phyloP scores from a whole-genome alignment of 2,329 filamentous ascomycete genomes.

The Monosporascus sp. region DNA sequence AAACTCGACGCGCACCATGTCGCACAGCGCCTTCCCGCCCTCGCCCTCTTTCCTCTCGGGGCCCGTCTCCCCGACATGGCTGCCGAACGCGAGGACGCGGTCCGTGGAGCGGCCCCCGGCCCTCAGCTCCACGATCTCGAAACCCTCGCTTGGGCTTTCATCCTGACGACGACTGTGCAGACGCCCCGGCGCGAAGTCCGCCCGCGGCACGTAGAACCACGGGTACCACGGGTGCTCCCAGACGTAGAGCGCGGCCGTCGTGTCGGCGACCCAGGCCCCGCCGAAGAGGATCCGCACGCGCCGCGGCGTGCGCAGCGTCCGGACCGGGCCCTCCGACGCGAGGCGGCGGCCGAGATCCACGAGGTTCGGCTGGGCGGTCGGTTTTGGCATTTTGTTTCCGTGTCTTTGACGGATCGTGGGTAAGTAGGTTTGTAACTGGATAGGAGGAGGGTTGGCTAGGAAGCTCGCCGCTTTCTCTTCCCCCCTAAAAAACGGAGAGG shows the following conservation, averaged over 20 bases:
- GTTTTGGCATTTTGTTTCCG: conserved; percentile 7
- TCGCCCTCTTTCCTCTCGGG: not conserved
- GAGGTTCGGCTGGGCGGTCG: conserved; percentile 12
- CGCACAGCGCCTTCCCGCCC: conserved; percentile 14
- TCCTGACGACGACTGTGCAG: conserved; percentile 4
- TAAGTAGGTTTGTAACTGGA: too few relatives aligned
- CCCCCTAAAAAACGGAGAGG: too few relatives aligned
- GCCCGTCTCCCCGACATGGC: not conserved
- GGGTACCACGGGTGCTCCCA: conserved; percentile 33
- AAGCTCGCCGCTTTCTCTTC: too few relatives aligned
- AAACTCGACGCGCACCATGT: conserved; percentile 18
- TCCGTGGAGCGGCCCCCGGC: conserved; percentile 13
- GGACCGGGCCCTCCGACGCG: conserved; percentile 22
- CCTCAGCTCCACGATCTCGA: conserved; percentile 14
- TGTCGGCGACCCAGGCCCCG: conserved; percentile 27
- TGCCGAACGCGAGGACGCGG: conserved; percentile 18
- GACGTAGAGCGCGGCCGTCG: conserved; percentile 27
- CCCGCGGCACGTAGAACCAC: conserved; percentile 27
- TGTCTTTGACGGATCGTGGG: not conserved
- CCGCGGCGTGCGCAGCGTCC: conserved; percentile 25
- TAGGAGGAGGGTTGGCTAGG: too few relatives aligned
- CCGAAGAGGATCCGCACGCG: conserved; percentile 28
- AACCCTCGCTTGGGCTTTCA: conserved; percentile 6
- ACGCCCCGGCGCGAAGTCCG: conserved; percentile 10
- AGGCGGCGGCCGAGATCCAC: conserved; percentile 20